Base-by-base conservation (phyloP, 306 rosid species). In the Coriaria nepalensis region DNA sequence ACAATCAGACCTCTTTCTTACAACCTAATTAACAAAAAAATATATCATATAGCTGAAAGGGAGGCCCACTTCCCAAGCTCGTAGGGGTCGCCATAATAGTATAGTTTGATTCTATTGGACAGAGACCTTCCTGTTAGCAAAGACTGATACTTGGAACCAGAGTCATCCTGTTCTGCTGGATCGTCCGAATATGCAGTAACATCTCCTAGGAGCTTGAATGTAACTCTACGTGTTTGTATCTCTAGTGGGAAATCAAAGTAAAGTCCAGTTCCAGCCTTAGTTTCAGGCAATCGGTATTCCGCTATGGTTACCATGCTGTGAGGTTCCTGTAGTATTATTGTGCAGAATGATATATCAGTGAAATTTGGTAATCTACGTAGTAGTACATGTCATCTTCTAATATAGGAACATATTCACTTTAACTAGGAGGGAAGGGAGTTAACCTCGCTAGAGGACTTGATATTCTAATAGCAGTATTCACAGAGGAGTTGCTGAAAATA, bases 61-160 rank as follows among this genome's bases (percentile, higher is more conserved):
- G 85, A 79, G 40, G 96, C 98, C 98, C 98, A 87, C 73, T 82
- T 82, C 49, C 96, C 96, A 50, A 82, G 82, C 37, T 87, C 96
- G 37, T 80, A 82, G 4, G 96, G 92, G 67, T 87, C 94, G 4
- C 78, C 94, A 76, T 65, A 75, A 72, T 87, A 80, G 62, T 73
- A 82, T 66, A 77, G 45, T 65, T 82, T 87, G 35, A 87, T 57
- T 74, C 82, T 79, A 60, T 82, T 92, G 60, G 83, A 59, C 71
- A 92, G 64, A 11, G 98, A 92, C 73, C 85, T 52, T 43, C 94
- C 92, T 5, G 37, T 63, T 5, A 94, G 93, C 71, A 85, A 63
- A 10, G 75, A 68, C 47, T 77, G 60, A 49, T 56, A 37, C 60
- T 74, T 70, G 5, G 66, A 58, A 42, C 80, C 68, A 5, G 80